Conservation (phyloP, 208 protist species). For the Acanthamoeba culbertsoni region DNA sequence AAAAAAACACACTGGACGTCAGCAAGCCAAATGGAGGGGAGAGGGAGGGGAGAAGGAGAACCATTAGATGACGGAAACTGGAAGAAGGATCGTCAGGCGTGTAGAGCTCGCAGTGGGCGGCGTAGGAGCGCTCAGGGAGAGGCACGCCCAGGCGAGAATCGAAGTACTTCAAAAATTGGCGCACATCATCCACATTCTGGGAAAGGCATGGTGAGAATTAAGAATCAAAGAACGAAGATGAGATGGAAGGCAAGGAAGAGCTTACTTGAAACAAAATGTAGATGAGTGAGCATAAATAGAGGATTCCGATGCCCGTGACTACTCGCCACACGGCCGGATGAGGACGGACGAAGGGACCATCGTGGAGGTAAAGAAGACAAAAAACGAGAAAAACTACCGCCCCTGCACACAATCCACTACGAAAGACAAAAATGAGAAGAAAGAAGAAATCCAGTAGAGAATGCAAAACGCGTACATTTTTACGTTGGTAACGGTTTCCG, state of each 20-base stretch:
- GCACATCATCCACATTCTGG: constrained; percentile 70
- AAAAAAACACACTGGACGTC: neutral
- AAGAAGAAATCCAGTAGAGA: neutral
- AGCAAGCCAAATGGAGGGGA: neutral
- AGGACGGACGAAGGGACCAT: constrained; percentile 92
- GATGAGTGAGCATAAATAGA: constrained; percentile 91
- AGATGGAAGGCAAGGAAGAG: neutral
- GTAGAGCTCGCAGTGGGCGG: constrained; percentile 91
- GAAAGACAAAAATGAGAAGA: neutral
- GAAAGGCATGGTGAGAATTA: neutral
- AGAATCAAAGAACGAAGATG: neutral
- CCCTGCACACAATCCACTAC: constrained; percentile 77
- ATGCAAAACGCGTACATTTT: constrained; percentile 63
- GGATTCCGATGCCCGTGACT: constrained; percentile 88
- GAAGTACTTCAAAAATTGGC: constrained; percentile 80
- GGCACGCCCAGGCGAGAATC: constrained; percentile 84
- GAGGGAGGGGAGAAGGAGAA: neutral
- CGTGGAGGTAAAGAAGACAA: constrained; percentile 89
- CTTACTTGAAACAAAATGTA: constrained; percentile 91
- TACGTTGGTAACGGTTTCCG: constrained; percentile 19
- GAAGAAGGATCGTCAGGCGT: constrained; percentile 84
- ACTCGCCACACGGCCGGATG: constrained; percentile 94
- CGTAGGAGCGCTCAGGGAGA: constrained; percentile 91
- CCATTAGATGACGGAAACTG: constrained; percentile 81
- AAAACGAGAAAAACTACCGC: constrained; percentile 89